phyloP scores from a whole-genome alignment of 805 yeast species.

The Lipomyces yamadae region DNA sequence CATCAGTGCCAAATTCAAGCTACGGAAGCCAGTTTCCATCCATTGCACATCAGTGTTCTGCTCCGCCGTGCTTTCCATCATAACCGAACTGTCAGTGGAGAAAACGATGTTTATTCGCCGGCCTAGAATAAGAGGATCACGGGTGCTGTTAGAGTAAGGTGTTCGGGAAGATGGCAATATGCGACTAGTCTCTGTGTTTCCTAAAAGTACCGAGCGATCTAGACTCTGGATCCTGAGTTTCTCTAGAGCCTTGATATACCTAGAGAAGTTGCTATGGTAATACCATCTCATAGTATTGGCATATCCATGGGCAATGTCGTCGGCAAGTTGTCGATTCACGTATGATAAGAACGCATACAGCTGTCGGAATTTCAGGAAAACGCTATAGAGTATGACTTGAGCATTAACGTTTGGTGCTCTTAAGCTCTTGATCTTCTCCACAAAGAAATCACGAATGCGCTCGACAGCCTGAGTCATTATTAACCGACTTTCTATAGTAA shows the following conservation, averaged over 20 bases:
- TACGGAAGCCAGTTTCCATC: conserved; percentile 74
- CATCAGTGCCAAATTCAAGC: conserved; percentile 70
- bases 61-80: conserved; percentile 86
- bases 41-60: conserved; percentile 66
- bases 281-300: conserved; percentile 92
- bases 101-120: conserved; percentile 64
- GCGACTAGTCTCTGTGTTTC: conserved; percentile 46
- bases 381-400: conserved; percentile 70
- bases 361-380: conserved; percentile 63
- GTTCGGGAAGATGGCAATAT: conserved; percentile 21
- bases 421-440: conserved; percentile 66
- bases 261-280: conserved; percentile 74
- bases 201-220: conserved; percentile 62
- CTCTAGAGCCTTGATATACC: conserved; percentile 74
- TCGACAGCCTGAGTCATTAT: conserved; percentile 57
- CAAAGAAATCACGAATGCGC: conserved; percentile 71
- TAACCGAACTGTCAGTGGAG: conserved; percentile 63
- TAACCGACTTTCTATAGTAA: neutral
- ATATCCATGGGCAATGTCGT: conserved; percentile 78
- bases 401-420: conserved; percentile 71
- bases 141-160: conserved; percentile 24
- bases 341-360: conserved; percentile 60
- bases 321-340: conserved; percentile 66
- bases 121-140: conserved; percentile 62
- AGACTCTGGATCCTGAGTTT: conserved; percentile 60